Percentiles rank a stretch among this genome's conserved stretches.
These are phyloP conservation scores for Cercophora samala DNA, from an alignment of 495 filamentous ascomycete genomes.

Conservation along the genomic window DNA sequence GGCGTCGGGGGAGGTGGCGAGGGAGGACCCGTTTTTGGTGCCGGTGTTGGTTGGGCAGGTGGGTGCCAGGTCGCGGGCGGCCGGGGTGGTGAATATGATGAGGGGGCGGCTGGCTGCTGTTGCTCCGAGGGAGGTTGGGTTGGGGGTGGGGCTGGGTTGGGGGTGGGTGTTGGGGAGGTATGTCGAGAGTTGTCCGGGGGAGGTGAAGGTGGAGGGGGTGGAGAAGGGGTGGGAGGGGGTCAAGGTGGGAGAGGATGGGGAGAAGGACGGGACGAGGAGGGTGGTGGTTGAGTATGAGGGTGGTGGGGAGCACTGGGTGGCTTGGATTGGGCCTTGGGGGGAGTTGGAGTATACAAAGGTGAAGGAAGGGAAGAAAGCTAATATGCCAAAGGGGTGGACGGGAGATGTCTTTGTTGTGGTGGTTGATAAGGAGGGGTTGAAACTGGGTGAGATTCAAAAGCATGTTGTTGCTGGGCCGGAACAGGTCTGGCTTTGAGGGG, in stretches of 20 bases:
- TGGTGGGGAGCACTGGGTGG: conserved; percentile 22
- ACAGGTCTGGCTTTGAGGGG: conserved; percentile 33
- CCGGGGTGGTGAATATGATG: conserved; percentile 44
- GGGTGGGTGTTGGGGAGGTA: conserved; percentile 33
- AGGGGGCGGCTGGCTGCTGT: conserved; percentile 36
- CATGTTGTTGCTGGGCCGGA: conserved; percentile 39
- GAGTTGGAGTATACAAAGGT: conserved; percentile 33
- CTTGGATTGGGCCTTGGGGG: conserved; percentile 42
- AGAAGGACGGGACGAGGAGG: conserved; percentile 16
- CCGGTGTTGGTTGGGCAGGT: conserved; percentile 33
- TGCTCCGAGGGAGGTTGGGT: conserved; percentile 35
- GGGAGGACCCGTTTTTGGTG: conserved; percentile 43
- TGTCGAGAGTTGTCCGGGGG: conserved; percentile 25
- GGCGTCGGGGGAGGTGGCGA: conserved; percentile 51
- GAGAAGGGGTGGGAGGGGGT: conserved; percentile 26
- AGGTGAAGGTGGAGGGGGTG: conserved; percentile 17
- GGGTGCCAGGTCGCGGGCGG: conserved; percentile 38
- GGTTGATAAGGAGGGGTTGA: conserved; percentile 25
- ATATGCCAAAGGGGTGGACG: conserved; percentile 32
- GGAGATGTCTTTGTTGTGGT: conserved; percentile 41
- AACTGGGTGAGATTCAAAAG: conserved; percentile 23
- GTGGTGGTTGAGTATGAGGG: conserved; percentile 27
- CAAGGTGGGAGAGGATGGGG: conserved; percentile 12
- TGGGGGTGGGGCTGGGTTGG: conserved; percentile 36
- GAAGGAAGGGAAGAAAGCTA: conserved; percentile 17